phyloP scores from a whole-genome alignment of 78 protist species.

The Mastigamoeba balamuthi region DNA sequence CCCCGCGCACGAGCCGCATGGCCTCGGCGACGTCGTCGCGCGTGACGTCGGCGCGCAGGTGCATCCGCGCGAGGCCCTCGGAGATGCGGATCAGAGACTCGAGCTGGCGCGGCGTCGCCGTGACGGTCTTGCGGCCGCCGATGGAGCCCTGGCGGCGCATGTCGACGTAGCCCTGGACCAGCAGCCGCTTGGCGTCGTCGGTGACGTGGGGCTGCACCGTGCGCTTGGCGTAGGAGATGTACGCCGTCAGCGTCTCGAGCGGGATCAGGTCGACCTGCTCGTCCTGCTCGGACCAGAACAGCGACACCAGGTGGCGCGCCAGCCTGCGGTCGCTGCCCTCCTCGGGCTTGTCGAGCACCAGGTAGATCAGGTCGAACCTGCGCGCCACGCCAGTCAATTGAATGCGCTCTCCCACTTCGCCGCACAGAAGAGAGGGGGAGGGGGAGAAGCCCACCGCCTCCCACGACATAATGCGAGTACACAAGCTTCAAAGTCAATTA shows the following conservation, averaged over 20 bases:
- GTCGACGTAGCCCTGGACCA: constrained; percentile 62
- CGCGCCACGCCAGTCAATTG: not conserved
- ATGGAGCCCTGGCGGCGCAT: constrained; percentile 44
- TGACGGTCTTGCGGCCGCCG: constrained; percentile 44
- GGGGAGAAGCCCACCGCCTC: too few species aligned
- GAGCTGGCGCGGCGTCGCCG: constrained; percentile 98
- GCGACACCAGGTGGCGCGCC: constrained; percentile 79
- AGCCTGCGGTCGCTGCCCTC: constrained; percentile 74
- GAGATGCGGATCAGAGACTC: constrained; percentile 93
- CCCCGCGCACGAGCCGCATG: constrained; percentile 61
- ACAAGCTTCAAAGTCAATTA: not conserved
- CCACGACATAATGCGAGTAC: not conserved
- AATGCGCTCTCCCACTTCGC: too few species aligned
- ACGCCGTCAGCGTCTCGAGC: constrained; percentile 20
- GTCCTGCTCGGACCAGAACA: constrained; percentile 44
- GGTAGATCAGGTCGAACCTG: constrained; percentile 48
- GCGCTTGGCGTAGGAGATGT: constrained; percentile 78
- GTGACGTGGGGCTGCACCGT: constrained; percentile 62
- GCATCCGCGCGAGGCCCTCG: not conserved
- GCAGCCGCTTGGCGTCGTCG: constrained; percentile 63
- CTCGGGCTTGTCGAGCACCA: constrained; percentile 79
- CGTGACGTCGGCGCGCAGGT: constrained; percentile 47
- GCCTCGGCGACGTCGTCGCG: constrained; percentile 81
- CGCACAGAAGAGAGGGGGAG: too few species aligned
- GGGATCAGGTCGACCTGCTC: constrained; percentile 2